Conservation (phyloP, 202 grass and related monocot genomes). For the Sporobolus alterniflorus region DNA sequence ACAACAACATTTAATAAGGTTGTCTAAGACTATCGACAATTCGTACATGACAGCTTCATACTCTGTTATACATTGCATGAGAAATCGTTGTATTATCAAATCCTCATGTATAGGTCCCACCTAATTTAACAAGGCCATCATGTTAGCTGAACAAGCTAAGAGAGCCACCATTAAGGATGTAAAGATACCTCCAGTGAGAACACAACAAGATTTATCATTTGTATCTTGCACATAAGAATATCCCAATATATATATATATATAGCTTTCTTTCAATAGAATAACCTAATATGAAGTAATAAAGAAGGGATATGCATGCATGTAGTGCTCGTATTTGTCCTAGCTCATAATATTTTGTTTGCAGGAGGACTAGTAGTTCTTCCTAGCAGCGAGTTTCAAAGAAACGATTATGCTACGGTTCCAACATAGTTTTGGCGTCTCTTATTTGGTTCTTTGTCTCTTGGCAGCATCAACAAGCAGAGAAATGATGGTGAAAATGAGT, state of each 20-base stretch:
- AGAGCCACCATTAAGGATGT: not conserved
- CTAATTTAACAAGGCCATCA: not conserved
- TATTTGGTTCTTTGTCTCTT: too few species aligned
- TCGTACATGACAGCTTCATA: not conserved
- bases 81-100: not conserved
- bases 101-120: not conserved
- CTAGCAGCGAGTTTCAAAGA: too few species aligned
- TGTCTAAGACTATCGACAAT: not conserved
- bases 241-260: too few species aligned
- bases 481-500: too few species aligned
- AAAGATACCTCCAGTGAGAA: slow-evolving; percentile 6
- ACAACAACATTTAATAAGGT: too few species aligned
- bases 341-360: too few species aligned
- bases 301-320: not conserved
- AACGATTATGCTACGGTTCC: too few species aligned
- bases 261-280: too few species aligned
- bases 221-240: slow-evolving; percentile 25
- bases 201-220: not conserved
- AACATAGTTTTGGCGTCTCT: too few species aligned
- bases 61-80: not conserved
- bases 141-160: slow-evolving; percentile 9
- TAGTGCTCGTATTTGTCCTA: not conserved
- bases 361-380: too few species aligned
- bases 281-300: too few species aligned
- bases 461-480: too few species aligned